Evolutionary conservation across 306 rosid species (phyloP), one percentile per base, ranked within the genome.

Genomic region (Oxytropis ochrocephala): DNA sequence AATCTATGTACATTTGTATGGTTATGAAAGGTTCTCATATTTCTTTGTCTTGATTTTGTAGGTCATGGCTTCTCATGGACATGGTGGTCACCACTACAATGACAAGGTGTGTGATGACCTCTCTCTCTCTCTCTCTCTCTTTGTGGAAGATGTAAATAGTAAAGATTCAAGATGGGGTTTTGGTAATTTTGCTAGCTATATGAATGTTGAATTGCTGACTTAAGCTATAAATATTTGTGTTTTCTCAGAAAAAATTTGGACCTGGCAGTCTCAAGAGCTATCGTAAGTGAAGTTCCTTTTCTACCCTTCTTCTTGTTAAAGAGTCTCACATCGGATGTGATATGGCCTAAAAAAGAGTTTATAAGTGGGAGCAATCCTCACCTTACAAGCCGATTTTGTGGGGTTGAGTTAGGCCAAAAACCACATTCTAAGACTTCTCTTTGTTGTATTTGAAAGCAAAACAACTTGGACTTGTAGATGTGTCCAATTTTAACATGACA

Each of bases 21-120:
- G 51, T 35, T 38, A 75, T 54, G 7, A 39, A 66, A 19, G 39
- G 11, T 51, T 42, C 7, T 54, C 29, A 24, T 16, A 36, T 49
- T 38, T 10, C 51, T 13, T 2, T 7, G n/a, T 66, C 41, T 60
- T 64, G 74, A 58, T 56, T 62, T 54, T 69, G 51, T 42, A 92
- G 97, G 92, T 84, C 18, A 76, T 79, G 78, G 96, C 95, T 21
- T 75, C 89, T 19, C 78, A 91, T 67, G 89, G 89, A 2, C 82
- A 86, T 27, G 96, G 87, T 35, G 89, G 86, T 27, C 86, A 83
- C 61, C 82, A 78, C 76, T 46, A 63, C 14, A 74, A 75, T 70
- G 75, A 79, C 73, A 69, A 73, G 78, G 96, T 60, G 11, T 38
- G 50, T 38, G 33, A 7, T 0, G 17, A 17, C 29, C 27, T 48